Percentiles rank a stretch among this genome's conserved stretches.
phyloP scores from a whole-genome alignment of 345 rosid genomes.

The Euclidium syriacum region DNA sequence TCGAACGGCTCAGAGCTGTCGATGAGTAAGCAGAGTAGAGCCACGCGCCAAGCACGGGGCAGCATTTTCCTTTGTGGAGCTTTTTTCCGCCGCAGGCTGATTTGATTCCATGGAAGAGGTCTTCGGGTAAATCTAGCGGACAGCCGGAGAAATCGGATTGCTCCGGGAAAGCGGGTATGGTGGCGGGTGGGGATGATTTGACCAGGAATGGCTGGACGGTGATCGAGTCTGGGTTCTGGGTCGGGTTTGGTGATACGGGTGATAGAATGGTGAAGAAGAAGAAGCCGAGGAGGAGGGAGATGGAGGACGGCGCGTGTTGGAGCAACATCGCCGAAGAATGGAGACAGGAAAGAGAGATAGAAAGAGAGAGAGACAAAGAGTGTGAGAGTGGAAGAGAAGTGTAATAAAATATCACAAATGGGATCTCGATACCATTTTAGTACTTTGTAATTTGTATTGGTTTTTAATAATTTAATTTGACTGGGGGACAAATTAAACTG shows the following conservation, averaged over 20 bases:
- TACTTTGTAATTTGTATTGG: background rate
- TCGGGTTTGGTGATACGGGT: constrained; percentile 22
- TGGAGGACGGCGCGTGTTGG: constrained; percentile 35
- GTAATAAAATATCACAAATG: constrained; percentile 16
- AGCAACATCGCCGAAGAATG: constrained; percentile 28
- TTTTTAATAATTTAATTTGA: background rate
- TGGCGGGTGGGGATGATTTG: constrained; percentile 50
- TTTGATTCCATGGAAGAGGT: constrained; percentile 57
- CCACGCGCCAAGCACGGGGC: constrained; percentile 91
- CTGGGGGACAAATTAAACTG: no score
- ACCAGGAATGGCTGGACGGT: constrained; percentile 43
- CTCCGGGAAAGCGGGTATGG: constrained; percentile 93
- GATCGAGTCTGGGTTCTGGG: constrained; percentile 38
- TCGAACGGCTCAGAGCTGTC: constrained; percentile 47
- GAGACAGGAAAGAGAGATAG: constrained; percentile 2
- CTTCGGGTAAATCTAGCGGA: constrained; percentile 64
- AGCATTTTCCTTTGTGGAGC: constrained; percentile 61
- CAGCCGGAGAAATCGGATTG: constrained; percentile 66
- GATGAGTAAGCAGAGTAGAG: constrained; percentile 80
- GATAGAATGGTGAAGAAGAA: constrained; percentile 23
- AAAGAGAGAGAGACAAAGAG: background rate
- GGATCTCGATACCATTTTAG: constrained; percentile 10
- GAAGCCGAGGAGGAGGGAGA: constrained; percentile 7
- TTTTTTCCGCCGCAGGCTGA: constrained; percentile 46
- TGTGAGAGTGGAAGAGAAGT: constrained; percentile 23